These are phyloP conservation scores for Lipomyces yamanashiensis DNA, from an alignment of 805 yeast species.

Conservation along the genomic window DNA sequence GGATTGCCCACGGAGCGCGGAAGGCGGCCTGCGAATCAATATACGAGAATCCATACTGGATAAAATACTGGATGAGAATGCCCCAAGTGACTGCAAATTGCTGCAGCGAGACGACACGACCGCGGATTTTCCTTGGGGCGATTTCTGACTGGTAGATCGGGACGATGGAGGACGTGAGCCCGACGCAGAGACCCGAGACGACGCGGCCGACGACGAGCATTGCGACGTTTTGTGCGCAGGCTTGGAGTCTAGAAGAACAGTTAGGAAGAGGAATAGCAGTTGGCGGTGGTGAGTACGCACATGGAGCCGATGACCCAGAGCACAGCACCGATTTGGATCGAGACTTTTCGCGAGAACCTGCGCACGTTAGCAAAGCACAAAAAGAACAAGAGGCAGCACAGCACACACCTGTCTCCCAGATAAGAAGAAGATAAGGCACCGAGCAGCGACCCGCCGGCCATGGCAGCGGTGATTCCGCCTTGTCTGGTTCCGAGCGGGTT, in stretches of 20 bases:
- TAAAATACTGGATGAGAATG: constrained; percentile 44
- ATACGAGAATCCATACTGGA: constrained; percentile 52
- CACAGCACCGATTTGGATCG: constrained; percentile 36
- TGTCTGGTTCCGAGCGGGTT: constrained; percentile 58
- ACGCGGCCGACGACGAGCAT: constrained; percentile 53
- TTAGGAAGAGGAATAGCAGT: neutral
- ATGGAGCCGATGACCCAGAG: constrained; percentile 39
- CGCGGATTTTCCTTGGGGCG: constrained; percentile 41
- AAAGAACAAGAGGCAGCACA: constrained; percentile 41
- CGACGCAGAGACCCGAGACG: constrained; percentile 60
- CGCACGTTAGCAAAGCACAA: neutral
- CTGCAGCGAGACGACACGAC: constrained; percentile 45
- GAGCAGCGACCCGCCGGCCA: constrained; percentile 66
- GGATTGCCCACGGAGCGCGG: constrained; percentile 67
- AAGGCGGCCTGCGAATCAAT: constrained; percentile 55
- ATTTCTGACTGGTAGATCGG: constrained; percentile 46
- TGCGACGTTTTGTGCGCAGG: constrained; percentile 45
- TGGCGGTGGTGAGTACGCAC: constrained; percentile 2
- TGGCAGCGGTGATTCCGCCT: constrained; percentile 66
- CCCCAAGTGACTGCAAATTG: constrained; percentile 45
- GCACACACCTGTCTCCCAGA: constrained; percentile 46
- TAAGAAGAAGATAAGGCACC: constrained; percentile 59
- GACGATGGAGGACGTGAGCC: constrained; percentile 59
- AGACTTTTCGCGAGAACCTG: constrained; percentile 33
- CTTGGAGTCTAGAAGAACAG: constrained; percentile 18